These are phyloP conservation scores for Corchorus olitorius DNA, from an alignment of 345 rosid genomes.

Conservation along the genomic window DNA sequence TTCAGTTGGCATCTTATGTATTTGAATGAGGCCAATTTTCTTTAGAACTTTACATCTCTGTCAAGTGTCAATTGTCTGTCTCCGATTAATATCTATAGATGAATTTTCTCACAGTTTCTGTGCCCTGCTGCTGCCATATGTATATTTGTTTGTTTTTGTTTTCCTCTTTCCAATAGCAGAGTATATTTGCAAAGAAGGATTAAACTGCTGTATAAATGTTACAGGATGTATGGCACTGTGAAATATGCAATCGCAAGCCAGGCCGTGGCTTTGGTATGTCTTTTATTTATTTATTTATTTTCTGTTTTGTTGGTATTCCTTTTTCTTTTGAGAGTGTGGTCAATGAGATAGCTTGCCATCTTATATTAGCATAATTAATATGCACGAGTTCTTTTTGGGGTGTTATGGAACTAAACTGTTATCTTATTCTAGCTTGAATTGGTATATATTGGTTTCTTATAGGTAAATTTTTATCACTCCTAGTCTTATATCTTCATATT, in stretches of 20 bases:
- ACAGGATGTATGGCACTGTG: slow-evolving; percentile 99
- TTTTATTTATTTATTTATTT: background rate
- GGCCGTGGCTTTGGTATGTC: slow-evolving; percentile 98
- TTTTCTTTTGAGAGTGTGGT: background rate
- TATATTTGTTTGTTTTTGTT: background rate
- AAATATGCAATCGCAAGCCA: slow-evolving; percentile 93
- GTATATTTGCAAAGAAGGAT: background rate
- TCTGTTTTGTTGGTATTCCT: background rate
- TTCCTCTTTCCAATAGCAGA: slow-evolving; percentile 3
- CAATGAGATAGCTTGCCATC: background rate
- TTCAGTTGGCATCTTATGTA: slow-evolving; percentile 6
- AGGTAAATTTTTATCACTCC: background rate
- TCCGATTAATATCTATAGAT: background rate
- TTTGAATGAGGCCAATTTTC: slow-evolving; percentile 20
- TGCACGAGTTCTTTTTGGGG: background rate
- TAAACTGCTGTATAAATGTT: slow-evolving; percentile 19
- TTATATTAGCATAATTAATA: background rate
- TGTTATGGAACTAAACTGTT: background rate
- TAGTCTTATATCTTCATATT: slow-evolving; percentile 25
- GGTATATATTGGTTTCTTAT: background rate
- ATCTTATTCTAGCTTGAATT: background rate
- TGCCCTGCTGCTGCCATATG: background rate
- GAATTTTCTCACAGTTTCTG: background rate
- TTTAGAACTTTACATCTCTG: background rate
- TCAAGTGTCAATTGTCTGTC: background rate